Base-by-base conservation (phyloP, 1,284 basidiomycete species). In the Polyporus tsugae region DNA sequence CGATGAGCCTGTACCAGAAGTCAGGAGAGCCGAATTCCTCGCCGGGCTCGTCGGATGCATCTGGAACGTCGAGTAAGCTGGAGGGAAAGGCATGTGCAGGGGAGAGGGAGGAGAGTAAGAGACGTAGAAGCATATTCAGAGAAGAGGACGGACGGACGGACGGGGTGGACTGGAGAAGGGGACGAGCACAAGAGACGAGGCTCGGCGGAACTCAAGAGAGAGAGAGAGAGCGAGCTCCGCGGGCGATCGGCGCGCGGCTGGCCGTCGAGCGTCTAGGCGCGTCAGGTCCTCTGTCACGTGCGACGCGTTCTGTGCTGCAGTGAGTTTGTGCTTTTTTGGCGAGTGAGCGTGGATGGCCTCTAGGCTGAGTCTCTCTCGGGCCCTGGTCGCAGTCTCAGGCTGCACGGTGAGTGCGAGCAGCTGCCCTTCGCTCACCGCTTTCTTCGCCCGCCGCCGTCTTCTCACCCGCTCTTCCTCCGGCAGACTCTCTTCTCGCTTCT, bases 1-100 rank as follows among this genome's bases (percentile, higher is more conserved):
- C 80, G 35, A 86, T 69, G 39, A 96, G 80, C 78, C 94, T 93
- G 74, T 83, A 87, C 84, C 87, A 91, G 79, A 94, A 93, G 64
- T 86, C 84, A 4, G 84, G 74, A 0, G 86, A 84, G 36, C 78
- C 84, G 4, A 78, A 65, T 0, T 77, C 77, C 60, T 83, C 80
- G 17, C 79, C 77, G 2, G 60, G 74, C 38, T 60, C 70, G 39
- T 68, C 57, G 42, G 64, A 55, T 11, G 46, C 44, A 39, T 49
- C 58, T 41, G 58, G 58, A 6, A 60, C 11, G 36, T 29, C 22
- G 36, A 29, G 1, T 13, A 38, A 52, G 46, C 22, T 3, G 46
- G 62, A 49, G n/a, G 62, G 62, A 9, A 35, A 33, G 61, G 46
- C 44, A 17, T 25, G 25, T 17, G 13, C 38, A 25, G 62, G 63